Conservation (phyloP, 495 filamentous ascomycete species). For the Hypoxylon fragiforme region DNA sequence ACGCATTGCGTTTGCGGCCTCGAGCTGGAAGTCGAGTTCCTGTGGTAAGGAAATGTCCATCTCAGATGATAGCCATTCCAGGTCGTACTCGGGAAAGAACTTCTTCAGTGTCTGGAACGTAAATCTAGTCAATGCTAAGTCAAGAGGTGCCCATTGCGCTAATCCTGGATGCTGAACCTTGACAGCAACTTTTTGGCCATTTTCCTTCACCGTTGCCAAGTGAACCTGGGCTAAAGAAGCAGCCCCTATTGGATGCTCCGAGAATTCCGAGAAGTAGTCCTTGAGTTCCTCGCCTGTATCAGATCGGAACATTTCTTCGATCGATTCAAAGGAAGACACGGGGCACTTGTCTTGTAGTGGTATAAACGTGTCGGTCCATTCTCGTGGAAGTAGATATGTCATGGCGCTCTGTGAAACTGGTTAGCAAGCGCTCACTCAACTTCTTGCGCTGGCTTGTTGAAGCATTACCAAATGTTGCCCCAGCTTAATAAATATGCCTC, state of each 20-base stretch:
- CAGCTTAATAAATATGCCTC: conserved; percentile 97
- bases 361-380: conserved; percentile 97
- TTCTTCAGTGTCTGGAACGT: conserved; percentile 87
- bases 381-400: conserved; percentile 89
- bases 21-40: conserved; percentile 86
- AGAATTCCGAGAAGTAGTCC: conserved; percentile 85
- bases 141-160: conserved; percentile 88
- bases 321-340: conserved; percentile 86
- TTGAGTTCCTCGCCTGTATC: conserved; percentile 82
- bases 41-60: conserved; percentile 88
- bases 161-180: conserved; percentile 94
- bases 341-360: conserved; percentile 96
- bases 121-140: conserved; percentile 82
- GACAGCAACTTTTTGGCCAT: conserved; percentile 89
- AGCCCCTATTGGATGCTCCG: conserved; percentile 78
- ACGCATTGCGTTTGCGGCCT: conserved; percentile 82
- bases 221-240: conserved; percentile 96
- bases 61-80: conserved; percentile 93
- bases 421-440: conserved; percentile 18
- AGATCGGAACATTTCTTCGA: conserved; percentile 78
- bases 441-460: background rate
- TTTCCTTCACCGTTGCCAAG: conserved; percentile 79
- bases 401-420: conserved; percentile 67
- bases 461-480: conserved; percentile 79
- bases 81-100: conserved; percentile 96